Base-by-base conservation (phyloP, 805 yeast genomes). In the Candida sithepensis region DNA sequence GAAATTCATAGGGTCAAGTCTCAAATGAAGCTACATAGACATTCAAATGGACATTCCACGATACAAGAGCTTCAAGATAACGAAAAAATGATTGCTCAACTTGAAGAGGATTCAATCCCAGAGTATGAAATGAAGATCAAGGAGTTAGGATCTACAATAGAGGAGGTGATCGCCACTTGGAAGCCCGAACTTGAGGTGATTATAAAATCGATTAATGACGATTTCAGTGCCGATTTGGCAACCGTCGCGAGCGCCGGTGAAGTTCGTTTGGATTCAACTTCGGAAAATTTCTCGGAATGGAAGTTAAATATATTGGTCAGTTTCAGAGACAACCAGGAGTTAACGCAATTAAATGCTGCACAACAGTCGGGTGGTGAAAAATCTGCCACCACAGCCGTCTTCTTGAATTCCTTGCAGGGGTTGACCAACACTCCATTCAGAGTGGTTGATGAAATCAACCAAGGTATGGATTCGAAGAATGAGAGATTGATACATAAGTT, bases 291-390 rank as follows among this genome's bases (percentile, higher is more conserved):
- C 60, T 70, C 75, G 18, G 83, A 88, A 43, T 94, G 99, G 99
- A 79, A 81, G 56, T 68, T 94, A 43, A 86, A 87, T 50, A 88
- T 95, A 39, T 63, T 81, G 64, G 98, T 94, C 8, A 82, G 88
- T 52, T 94, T 94, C 64, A 76, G 99, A 60, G 89, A 85, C 54
- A 79, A 75, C 42, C 81, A 90, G 14, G 81, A 75, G n/a, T 64
- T 86, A 49, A 82, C 82, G 52, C 78, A 79, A 18, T 72, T 94
- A 42, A 91, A 88, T 58, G 81, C 88, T n/a, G 89, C 85, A 48
- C 81, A 92, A 2, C 99, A 94, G 64, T 88, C 97, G 1, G 99
- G 99, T 47, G 99, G 99, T 43, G 99, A 94, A 66, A 79, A 96
- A 59, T 96, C 98, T 1, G 96, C 94, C 0, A 84, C 97, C 0